Base-by-base conservation (phyloP, 2,329 filamentous ascomycete species). In the Trichoderma guizhouense region DNA sequence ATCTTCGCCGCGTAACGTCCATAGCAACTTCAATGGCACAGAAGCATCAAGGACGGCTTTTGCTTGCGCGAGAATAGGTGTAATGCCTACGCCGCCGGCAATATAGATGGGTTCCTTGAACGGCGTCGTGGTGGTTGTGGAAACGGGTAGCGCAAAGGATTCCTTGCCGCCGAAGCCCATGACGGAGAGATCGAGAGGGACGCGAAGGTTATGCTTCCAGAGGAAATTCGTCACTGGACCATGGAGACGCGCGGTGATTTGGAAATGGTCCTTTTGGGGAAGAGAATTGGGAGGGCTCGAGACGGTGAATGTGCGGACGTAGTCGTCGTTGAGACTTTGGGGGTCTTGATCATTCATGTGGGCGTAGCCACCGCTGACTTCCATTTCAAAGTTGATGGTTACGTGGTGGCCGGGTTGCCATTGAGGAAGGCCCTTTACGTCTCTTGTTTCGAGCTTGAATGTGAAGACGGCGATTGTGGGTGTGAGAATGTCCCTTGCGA, bases 311-410 rank as follows among this genome's bases (percentile, higher is more conserved):
- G 93, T 97, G 32, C 94, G 85, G 5, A 96, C 84, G 73, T 89
- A 95, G 78, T 97, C 93, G 78, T 97, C 94, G 76, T 97, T 97
- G 18, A 97, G 79, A 75, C 90, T 92, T 74, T 86, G 86, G 6
- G 94, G 94, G 75, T 97, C 93, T 71, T 92, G 89, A 74, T 97
- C 91, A 3, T 90, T 85, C 94, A 97, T 97, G 79, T 97, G 94
- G 63, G 86, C 88, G 80, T 94, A 97, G 0, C 94, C 94, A 12
- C 85, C 80, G 74, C 92, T 89, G 1, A 97, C 83, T 76, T 95
- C 90, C 0, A 84, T 79, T 14, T 86, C 84, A 76, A 97, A 94
- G 73, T 92, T 90, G 3, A 97, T 81, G 1, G 92, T 94, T 21
- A 93, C 87, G 80, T 96, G 93, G 77, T 97, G 93, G 0, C 93